Evolutionary conservation across 1,284 basidiomycete species (phyloP).

Genomic region (Trichosporon inkin): DNA sequence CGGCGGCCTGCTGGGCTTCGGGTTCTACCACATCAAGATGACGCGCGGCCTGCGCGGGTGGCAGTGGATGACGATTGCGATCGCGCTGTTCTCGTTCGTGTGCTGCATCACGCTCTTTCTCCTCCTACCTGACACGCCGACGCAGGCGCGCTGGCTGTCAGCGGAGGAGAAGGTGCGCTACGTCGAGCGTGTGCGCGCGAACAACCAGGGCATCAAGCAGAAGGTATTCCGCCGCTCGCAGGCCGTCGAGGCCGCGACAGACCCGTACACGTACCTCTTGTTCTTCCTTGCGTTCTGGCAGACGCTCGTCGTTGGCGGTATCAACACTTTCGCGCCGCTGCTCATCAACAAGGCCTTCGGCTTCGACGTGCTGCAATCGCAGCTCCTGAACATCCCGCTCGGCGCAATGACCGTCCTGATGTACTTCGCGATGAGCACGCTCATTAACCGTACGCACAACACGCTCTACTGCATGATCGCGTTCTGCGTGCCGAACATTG

Average conservation of each 20-base stretch:
- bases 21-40: neutral
- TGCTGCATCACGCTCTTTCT: constrained; percentile 23
- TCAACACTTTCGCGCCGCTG: constrained; percentile 27
- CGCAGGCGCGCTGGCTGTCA: constrained; percentile 31
- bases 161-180: constrained; percentile 30
- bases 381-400: constrained; percentile 28
- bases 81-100: constrained; percentile 23
- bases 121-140: constrained; percentile 35
- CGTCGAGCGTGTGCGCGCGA: constrained; percentile 38
- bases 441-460: constrained; percentile 11
- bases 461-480: constrained; percentile 15
- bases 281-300: constrained; percentile 32
- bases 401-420: constrained; percentile 19
- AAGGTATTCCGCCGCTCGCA: constrained; percentile 30
- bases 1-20: constrained; percentile 10
- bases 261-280: constrained; percentile 32
- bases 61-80: constrained; percentile 34
- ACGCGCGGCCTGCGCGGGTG: constrained; percentile 24
- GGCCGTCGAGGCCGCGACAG: constrained; percentile 28
- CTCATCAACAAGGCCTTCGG: constrained; percentile 30
- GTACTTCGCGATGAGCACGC: constrained; percentile 16
- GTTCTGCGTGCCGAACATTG: constrained; percentile 18
- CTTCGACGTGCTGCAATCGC: constrained; percentile 21
- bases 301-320: constrained; percentile 34
- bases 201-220: constrained; percentile 40